Evolutionary conservation across 495 filamentous ascomycete species (phyloP), one percentile per base, ranked within the genome.

Genomic region (Podospora sp.): DNA sequence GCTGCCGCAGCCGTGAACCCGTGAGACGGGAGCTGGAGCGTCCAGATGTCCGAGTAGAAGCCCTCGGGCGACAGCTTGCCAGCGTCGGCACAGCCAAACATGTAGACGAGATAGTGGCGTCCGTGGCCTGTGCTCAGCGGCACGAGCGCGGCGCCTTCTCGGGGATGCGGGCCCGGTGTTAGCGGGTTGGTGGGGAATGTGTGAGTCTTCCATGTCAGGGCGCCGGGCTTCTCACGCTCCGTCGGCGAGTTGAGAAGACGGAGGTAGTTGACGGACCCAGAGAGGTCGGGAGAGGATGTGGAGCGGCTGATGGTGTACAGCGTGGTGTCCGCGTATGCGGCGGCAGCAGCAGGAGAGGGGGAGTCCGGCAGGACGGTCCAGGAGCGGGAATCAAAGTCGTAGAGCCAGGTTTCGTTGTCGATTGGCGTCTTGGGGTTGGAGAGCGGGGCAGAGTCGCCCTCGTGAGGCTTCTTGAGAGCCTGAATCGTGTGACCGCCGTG

Each of bases 51-150:
- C 60, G 73, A 76, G 69, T 72, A 78, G 14, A 55, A 72, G n/a
- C 40, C 18, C 27, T 60, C 36, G 26, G 62, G 25, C 21, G 35
- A 52, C 6, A 35, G 14, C 0, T 20, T 50, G 9, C 58, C 33
- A 36, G 49, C 50, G 33, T 55, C 50, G 62, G 65, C 59, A 72
- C 75, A 66, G 1, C 85, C 85, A 29, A 87, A 77, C 70, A 86
- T 75, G 72, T 84, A 86, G 0, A 85, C 68, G 7, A 87, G 77
- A 68, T 85, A 87, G 20, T 79, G 71, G 9, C 85, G 75, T 12
- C 85, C 85, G 25, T 82, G 75, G 14, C 84, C 83, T 0, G 83
- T 85, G 0, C 69, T 76, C n/a, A 86, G 60, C 0, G 83, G 81
- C 4, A 84, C 67, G 2, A 87, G 61, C 14, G 76, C 83, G 1